phyloP scores from a whole-genome alignment of 345 rosid species.

The Noccaea bulbosa region DNA sequence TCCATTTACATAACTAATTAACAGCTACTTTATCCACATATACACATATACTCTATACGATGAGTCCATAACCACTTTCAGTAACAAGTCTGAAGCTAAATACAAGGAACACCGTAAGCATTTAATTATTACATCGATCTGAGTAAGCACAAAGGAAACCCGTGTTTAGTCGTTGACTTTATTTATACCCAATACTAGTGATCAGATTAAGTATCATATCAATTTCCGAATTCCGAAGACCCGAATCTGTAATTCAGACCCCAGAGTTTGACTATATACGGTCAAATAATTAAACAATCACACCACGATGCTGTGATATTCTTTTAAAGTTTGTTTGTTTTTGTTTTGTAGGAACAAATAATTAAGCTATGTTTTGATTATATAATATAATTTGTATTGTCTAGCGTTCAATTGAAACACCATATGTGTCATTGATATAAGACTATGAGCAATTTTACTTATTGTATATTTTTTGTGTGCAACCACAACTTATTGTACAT shows the following conservation, averaged over 20 bases:
- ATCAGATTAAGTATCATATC: background rate
- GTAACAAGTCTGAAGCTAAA: background rate
- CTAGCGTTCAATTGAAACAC: background rate
- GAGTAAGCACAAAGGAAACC: constrained; percentile 21
- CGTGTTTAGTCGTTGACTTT: constrained; percentile 34
- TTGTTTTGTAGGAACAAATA: background rate
- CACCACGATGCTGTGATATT: background rate
- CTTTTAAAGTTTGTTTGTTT: background rate
- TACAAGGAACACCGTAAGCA: background rate
- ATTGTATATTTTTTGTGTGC: too few species aligned
- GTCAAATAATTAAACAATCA: background rate
- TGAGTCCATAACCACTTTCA: background rate
- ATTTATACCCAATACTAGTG: constrained; percentile 11
- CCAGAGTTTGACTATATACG: background rate
- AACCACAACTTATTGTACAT: background rate
- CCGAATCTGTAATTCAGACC: background rate
- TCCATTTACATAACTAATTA: background rate
- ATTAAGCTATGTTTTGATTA: background rate
- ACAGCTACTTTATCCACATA: too few species aligned
- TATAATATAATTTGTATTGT: background rate
- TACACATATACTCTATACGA: background rate
- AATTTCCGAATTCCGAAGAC: background rate
- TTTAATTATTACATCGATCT: constrained; percentile 7
- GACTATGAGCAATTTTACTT: background rate
- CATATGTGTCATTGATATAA: background rate